These are phyloP conservation scores for Arthrobotrys iridis DNA, from an alignment of 2,329 filamentous ascomycete genomes.

Conservation along the genomic window DNA sequence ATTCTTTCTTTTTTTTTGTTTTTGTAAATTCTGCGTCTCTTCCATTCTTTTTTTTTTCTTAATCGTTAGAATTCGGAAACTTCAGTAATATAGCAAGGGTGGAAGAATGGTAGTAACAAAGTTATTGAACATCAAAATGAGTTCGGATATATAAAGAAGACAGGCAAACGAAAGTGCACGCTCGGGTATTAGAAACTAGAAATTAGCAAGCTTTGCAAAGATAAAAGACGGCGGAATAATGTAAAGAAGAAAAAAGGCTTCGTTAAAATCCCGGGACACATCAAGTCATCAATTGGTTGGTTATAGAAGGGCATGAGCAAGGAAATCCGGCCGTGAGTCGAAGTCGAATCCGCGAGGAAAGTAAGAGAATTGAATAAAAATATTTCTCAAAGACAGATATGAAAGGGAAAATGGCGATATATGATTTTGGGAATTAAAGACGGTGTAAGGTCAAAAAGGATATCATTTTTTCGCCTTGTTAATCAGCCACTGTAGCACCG, in stretches of 20 bases:
- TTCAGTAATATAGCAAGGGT: conserved; percentile 22
- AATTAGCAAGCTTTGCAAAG: conserved; percentile 25
- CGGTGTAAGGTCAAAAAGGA: background rate
- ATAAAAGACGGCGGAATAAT: conserved; percentile 34
- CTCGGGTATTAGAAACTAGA: conserved; percentile 54
- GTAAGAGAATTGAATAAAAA: background rate
- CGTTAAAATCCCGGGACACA: conserved; percentile 49
- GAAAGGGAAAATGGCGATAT: conserved; percentile 16
- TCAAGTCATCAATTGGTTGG: conserved; percentile 52
- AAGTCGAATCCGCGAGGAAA: conserved; percentile 34
- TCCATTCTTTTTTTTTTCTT: conserved; percentile 18
- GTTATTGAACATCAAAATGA: background rate
- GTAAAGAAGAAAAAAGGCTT: conserved; percentile 11
- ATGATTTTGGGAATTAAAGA: background rate
- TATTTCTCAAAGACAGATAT: conserved; percentile 8
- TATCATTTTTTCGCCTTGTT: conserved; percentile 80
- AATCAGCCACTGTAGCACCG: conserved; percentile 95
- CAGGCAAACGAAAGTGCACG: conserved; percentile 33
- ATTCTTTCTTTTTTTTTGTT: conserved; percentile 40
- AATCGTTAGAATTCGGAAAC: conserved; percentile 15
- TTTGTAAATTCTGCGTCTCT: conserved; percentile 35
- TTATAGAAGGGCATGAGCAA: conserved; percentile 27
- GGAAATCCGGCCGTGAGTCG: conserved; percentile 36
- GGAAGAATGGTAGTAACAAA: conserved; percentile 45
- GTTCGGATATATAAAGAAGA: conserved; percentile 40